phyloP scores from a whole-genome alignment of 441 rosid genomes.

The Mallotus japonicus region DNA sequence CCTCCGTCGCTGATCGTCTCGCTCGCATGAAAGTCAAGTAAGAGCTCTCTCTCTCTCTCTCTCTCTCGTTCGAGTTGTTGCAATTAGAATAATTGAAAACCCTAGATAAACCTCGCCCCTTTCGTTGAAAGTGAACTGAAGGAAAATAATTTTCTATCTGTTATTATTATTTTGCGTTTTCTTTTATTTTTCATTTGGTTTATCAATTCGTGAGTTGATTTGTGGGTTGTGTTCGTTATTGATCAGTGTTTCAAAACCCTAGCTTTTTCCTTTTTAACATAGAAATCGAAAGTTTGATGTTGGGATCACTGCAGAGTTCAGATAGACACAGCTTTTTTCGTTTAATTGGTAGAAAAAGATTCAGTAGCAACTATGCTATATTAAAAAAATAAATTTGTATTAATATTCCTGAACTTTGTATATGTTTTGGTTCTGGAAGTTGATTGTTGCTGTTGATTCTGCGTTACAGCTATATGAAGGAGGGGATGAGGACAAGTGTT shows the following conservation, averaged over 20 bases:
- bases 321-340: too few species aligned
- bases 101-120: slow-evolving; percentile 37
- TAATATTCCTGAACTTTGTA: not conserved
- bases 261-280: not conserved
- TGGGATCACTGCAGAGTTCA: not conserved
- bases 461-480: slow-evolving; percentile 79
- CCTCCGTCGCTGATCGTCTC: slow-evolving; percentile 96
- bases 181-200: not conserved
- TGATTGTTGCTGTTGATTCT: slow-evolving; percentile 17
- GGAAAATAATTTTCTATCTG: not conserved
- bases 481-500: slow-evolving; percentile 98
- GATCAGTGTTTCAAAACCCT: slow-evolving; percentile 13
- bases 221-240: not conserved
- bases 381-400: too few species aligned
- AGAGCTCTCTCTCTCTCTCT: not conserved
- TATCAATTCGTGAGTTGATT: not conserved
- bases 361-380: too few species aligned
- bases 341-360: not conserved
- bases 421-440: not conserved
- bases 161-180: not conserved
- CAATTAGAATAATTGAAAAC: slow-evolving; percentile 16
- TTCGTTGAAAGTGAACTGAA: not conserved
- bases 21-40: slow-evolving; percentile 99
- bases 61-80: not conserved
- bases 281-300: not conserved